Percentiles rank a stretch among this genome's conserved stretches.
These are phyloP conservation scores for Funneliformis caledonium DNA, from an alignment of 371 early-diverging fungal species.

Conservation along the genomic window DNA sequence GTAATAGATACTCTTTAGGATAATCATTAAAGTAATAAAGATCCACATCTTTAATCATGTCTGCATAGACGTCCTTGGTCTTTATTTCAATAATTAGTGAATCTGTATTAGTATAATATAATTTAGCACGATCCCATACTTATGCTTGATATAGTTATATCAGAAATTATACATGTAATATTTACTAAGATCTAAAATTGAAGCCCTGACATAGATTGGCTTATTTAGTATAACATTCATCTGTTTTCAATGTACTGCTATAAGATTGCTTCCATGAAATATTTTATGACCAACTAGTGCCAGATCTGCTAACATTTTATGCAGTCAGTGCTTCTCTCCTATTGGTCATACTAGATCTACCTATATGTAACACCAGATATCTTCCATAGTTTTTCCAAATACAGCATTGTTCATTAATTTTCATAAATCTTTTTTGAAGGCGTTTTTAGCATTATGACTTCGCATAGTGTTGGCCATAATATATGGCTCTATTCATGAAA, in stretches of 20 bases:
- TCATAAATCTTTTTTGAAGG: no score
- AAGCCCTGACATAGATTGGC: conserved; percentile 23
- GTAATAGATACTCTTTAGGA: background rate
- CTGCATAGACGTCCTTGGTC: conserved; percentile 15
- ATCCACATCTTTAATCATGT: conserved; percentile 15
- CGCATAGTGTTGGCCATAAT: no score
- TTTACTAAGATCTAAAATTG: conserved; percentile 27
- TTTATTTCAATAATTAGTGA: conserved; percentile 13
- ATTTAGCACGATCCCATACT: conserved; percentile 7
- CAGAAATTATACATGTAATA: conserved; percentile 31
- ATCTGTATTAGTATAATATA: conserved; percentile 32
- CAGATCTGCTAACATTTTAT: background rate
- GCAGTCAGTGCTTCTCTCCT: background rate
- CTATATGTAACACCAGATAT: no score
- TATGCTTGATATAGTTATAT: conserved; percentile 4
- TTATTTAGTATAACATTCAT: conserved; percentile 8
- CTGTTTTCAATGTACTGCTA: background rate
- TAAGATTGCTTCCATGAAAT: conserved; percentile 3
- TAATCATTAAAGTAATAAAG: conserved; percentile 32
- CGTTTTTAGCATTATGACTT: no score
- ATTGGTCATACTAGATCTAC: background rate
- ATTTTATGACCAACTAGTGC: conserved; percentile 13
- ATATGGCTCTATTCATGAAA: no score
- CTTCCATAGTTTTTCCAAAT: no score
- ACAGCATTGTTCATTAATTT: no score